A percentile compares a stretch with the other conserved stretches of the same genome.
phyloP scores from a whole-genome alignment of 345 rosid genomes.

The Populus nigra region DNA sequence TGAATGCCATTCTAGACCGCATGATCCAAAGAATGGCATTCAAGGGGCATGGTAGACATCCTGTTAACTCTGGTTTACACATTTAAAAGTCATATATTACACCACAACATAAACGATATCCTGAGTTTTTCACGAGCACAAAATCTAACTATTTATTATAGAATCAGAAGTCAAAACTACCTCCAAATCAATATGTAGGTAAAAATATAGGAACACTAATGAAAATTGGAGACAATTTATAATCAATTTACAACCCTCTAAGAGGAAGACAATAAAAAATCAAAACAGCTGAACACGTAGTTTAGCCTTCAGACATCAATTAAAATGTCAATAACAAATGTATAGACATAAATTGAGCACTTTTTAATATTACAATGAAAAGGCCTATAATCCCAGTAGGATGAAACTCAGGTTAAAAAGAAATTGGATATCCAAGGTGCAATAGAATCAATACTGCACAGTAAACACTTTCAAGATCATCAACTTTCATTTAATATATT shows the following conservation, averaged over 20 bases:
- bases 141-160: too few relatives aligned
- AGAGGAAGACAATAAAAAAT: neutral
- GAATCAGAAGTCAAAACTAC: neutral
- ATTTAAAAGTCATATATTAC: neutral
- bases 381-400: neutral
- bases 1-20: too few relatives aligned
- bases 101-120: neutral
- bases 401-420: neutral
- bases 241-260: neutral
- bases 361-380: neutral
- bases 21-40: too few relatives aligned
- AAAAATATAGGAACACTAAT: neutral
- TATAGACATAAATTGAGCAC: neutral
- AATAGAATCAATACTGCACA: neutral
- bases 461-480: neutral
- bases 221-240: neutral
- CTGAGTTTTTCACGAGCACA: neutral
- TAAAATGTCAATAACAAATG: neutral
- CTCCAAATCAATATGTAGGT: neutral
- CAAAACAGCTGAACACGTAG: neutral
- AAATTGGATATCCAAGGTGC: neutral
- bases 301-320: neutral
- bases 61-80: neutral
- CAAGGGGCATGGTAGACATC: neutral
- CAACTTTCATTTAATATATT: neutral